These are phyloP conservation scores for Botrytis fragariae DNA, from an alignment of 2,329 filamentous ascomycete genomes.

Conservation along the genomic window DNA sequence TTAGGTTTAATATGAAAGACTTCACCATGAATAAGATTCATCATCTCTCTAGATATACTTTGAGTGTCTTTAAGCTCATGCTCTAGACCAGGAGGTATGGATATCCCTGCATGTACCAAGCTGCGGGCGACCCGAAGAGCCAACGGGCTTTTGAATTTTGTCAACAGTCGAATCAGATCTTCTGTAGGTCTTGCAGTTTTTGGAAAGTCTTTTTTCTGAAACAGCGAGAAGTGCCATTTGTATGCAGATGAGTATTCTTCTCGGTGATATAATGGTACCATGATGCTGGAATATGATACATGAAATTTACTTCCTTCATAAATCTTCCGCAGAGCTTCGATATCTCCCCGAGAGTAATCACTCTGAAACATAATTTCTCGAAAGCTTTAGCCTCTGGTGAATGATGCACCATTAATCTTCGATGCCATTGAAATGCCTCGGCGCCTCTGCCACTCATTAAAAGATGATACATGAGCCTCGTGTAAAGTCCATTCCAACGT, in stretches of 20 bases:
- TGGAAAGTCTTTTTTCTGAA: constrained; percentile 45
- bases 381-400: constrained; percentile 40
- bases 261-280: constrained; percentile 42
- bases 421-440: constrained; percentile 34
- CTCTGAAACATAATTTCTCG: constrained; percentile 38
- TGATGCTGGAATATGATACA: constrained; percentile 45
- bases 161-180: constrained; percentile 43
- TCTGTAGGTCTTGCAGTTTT: constrained; percentile 40
- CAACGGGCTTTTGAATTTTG: constrained; percentile 35
- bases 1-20: constrained; percentile 41
- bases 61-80: constrained; percentile 21
- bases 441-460: constrained; percentile 32
- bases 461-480: constrained; percentile 43
- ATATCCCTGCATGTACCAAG: constrained; percentile 32
- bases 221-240: constrained; percentile 47
- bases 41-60: constrained; percentile 36
- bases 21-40: constrained; percentile 38
- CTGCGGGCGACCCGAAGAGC: constrained; percentile 31
- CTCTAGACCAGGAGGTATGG: constrained; percentile 26
- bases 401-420: constrained; percentile 32
- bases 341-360: constrained; percentile 29
- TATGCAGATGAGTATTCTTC: constrained; percentile 42
- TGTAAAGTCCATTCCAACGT: constrained; percentile 44
- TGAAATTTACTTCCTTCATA: constrained; percentile 42
- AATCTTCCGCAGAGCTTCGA: constrained; percentile 43